A percentile compares a stretch with the other conserved stretches of the same genome.
Conservation (phyloP, 495 filamentous ascomycete species). For the Polyplosphaeria fusca region DNA sequence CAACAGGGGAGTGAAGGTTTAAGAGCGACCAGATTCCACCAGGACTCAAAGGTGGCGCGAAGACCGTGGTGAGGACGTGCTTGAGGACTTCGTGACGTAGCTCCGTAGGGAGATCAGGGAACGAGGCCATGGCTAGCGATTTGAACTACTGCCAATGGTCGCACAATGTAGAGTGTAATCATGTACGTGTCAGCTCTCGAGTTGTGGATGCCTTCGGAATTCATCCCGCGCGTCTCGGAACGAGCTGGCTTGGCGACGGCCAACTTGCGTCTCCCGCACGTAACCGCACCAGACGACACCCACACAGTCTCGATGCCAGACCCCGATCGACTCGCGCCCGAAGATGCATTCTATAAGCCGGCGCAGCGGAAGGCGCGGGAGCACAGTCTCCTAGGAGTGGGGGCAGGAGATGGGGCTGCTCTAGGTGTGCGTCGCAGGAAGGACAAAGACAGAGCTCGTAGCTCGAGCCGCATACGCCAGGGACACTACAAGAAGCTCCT, state of each 20-base stretch:
- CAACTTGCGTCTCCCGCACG: too few species aligned
- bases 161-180: too few species aligned
- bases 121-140: neutral
- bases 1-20: too few species aligned
- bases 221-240: too few species aligned
- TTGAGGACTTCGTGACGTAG: neutral
- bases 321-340: slow-evolving; percentile 58
- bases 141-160: too few species aligned
- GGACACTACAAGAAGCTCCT: slow-evolving; percentile 88
- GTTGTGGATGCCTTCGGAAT: too few species aligned
- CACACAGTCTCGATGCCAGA: neutral
- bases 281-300: neutral
- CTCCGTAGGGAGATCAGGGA: neutral
- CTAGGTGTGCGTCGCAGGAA: slow-evolving; percentile 43
- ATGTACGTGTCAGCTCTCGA: too few species aligned
- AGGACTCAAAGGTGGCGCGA: neutral
- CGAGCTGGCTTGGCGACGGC: too few species aligned
- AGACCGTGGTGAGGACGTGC: neutral
- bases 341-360: slow-evolving; percentile 71
- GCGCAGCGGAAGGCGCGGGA: slow-evolving; percentile 58
- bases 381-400: slow-evolving; percentile 34
- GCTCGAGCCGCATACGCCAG: slow-evolving; percentile 62
- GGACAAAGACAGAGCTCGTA: slow-evolving; percentile 51
- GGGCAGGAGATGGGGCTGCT: slow-evolving; percentile 27
- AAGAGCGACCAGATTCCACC: neutral